Evolutionary conservation across 2,329 filamentous ascomycete species (phyloP), one percentile per base, ranked within the genome.

Genomic region (Cordyceps militaris): DNA sequence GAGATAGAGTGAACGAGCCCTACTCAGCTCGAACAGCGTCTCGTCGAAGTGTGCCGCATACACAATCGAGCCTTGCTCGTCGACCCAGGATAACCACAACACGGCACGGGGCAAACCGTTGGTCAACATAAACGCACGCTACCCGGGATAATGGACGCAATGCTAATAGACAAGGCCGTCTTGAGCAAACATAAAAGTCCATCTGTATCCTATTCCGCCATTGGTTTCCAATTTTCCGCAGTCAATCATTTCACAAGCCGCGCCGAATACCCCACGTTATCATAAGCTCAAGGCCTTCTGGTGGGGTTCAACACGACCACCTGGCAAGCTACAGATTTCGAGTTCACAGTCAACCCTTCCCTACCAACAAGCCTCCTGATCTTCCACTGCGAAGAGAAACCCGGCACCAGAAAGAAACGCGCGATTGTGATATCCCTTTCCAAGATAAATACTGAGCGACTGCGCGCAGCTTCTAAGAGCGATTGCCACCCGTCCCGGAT

Each of bases 221-320:
- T n/a, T 13, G 10, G 32, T 42, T 53, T 6, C 16, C 26, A 19
- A 10, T 16, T 4, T 19, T 23, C 26, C n/a, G 38, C 19, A 53
- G 19, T 23, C 13, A 16, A 53, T 53, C 26, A 36, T 38, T 23
- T 36, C 7, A 1, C 30, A 30, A 26, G 49, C 34, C 34, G 11
- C 11, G 11, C 19, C 9, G 30, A 46, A 2, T 48, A 36, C 54
- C 46, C 34, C 54, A 46, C 54, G 54, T 43, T 24, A 42, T 43
- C 36, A 50, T n/a, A 44, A 36, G 51, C 40, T 46, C 40, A 10
- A 7, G 43, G 19, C 46, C 26, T 50, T 48, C 50, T 56, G 46
- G 54, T 56, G 54, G 54, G 54, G 54, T 56, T 56, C 21, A 44
- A 34, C 43, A 19, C 43, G n/a, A n/a, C 52, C 19, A 24, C 13